A percentile compares a stretch with the other conserved stretches of the same genome.
These are phyloP conservation scores for Tylopilus intermedius DNA, from an alignment of 768 basidiomycete species.

Conservation along the genomic window DNA sequence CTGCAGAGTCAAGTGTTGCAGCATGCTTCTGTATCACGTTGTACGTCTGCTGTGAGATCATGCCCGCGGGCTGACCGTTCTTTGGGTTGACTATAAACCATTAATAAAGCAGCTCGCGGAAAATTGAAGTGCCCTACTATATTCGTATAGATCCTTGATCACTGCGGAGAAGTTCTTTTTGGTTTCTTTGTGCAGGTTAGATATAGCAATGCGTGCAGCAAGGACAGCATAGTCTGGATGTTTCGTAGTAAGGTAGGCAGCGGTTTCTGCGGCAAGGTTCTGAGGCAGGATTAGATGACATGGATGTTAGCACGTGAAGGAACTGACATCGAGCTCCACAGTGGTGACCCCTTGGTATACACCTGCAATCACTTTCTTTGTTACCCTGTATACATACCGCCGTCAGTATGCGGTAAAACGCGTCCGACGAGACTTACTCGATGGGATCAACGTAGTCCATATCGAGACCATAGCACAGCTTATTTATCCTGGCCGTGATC, in stretches of 20 bases:
- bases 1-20: conserved; percentile 80
- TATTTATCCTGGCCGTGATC: conserved; percentile 84
- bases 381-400: conserved; percentile 46
- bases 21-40: conserved; percentile 77
- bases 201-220: conserved; percentile 97
- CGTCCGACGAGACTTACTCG: conserved; percentile 43
- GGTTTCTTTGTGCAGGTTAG: conserved; percentile 98
- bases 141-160: conserved; percentile 83
- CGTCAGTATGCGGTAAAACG: conserved; percentile 2
- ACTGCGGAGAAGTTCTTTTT: conserved; percentile 96
- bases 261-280: conserved; percentile 97
- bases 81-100: conserved; percentile 81
- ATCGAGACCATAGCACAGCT: conserved; percentile 95
- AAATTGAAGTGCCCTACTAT: conserved; percentile 48
- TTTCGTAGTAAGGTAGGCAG: conserved; percentile 94
- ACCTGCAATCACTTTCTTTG: conserved; percentile 89
- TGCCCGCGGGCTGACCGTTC: conserved; percentile 77
- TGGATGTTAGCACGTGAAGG: neutral
- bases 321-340: conserved; percentile 87
- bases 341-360: conserved; percentile 97
- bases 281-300: conserved; percentile 27
- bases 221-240: conserved; percentile 98
- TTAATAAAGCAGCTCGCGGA: neutral
- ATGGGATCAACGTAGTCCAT: conserved; percentile 88
- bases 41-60: conserved; percentile 90